Percentiles rank a stretch among this genome's conserved stretches.
phyloP scores from a whole-genome alignment of 495 filamentous ascomycete genomes.

The Umbilicaria muhlenbergii region DNA sequence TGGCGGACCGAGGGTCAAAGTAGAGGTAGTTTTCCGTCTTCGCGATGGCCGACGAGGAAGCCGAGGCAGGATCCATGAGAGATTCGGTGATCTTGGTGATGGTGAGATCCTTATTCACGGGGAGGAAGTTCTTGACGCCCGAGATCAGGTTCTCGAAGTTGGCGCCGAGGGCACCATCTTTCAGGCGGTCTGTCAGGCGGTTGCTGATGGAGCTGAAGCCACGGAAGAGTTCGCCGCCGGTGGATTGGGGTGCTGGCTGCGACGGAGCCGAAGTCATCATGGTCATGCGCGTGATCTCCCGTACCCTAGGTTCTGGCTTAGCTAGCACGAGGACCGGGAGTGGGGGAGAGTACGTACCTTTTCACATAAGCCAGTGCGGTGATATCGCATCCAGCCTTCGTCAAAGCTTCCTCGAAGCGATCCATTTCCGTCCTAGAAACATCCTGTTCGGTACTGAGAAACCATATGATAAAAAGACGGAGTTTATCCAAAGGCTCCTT shows the following conservation, averaged over 20 bases:
- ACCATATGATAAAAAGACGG: constrained; percentile 93
- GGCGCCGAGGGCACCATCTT: constrained; percentile 72
- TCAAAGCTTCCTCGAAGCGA: constrained; percentile 76
- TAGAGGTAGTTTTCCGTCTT: constrained; percentile 99
- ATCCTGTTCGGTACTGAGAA: constrained; percentile 85
- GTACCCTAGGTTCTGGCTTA: constrained; percentile 46
- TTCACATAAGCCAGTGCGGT: constrained; percentile 72
- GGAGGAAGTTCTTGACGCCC: constrained; percentile 98
- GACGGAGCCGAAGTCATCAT: constrained; percentile 84
- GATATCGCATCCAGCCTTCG: constrained; percentile 53
- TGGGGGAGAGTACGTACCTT: constrained; percentile 33
- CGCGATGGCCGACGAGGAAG: constrained; percentile 79
- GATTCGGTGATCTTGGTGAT: constrained; percentile 96
- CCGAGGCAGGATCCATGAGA: constrained; percentile 88
- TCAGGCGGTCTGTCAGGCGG: constrained; percentile 82
- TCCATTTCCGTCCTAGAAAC: constrained; percentile 66
- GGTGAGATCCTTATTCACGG: constrained; percentile 86
- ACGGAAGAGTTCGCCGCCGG: constrained; percentile 60
- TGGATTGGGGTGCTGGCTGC: constrained; percentile 47
- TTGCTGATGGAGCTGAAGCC: constrained; percentile 82
- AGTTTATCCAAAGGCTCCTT: constrained; percentile 78
- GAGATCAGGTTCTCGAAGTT: constrained; percentile 93
- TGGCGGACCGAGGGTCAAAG: constrained; percentile 87
- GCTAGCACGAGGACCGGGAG: constrained; percentile 1
- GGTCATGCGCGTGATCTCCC: constrained; percentile 93